Conservation (phyloP, 2,329 filamentous ascomycete genomes). For the Aureobasidium mangrovei region DNA sequence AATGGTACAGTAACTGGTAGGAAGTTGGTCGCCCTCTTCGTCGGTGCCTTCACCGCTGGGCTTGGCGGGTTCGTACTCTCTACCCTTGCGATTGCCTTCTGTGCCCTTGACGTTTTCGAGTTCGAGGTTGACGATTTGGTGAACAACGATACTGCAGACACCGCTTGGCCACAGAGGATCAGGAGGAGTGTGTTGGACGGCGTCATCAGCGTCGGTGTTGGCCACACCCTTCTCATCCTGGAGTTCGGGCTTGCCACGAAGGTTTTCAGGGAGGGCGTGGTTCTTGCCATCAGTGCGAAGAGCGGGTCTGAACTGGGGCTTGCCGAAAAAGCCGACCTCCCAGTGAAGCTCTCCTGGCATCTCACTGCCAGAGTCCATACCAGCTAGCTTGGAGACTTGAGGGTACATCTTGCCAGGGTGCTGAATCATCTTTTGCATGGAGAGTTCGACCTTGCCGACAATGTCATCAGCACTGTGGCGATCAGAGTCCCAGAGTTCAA, state of each 20-base stretch:
- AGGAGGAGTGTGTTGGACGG: conserved; percentile 79
- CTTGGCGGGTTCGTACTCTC: conserved; percentile 82
- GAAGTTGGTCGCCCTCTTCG: conserved; percentile 69
- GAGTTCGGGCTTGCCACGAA: conserved; percentile 65
- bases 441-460: conserved; percentile 87
- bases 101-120: conserved; percentile 86
- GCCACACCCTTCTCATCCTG: conserved; percentile 82
- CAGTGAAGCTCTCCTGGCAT: conserved; percentile 94
- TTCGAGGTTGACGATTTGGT: conserved; percentile 92
- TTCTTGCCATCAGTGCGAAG: conserved; percentile 83
- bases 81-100: conserved; percentile 68
- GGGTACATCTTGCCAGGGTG: conserved; percentile 90
- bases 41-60: conserved; percentile 78
- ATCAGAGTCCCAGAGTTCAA: conserved; percentile 96
- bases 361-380: conserved; percentile 70
- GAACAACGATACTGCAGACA: conserved; percentile 74
- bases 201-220: conserved; percentile 67
- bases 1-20: conserved; percentile 91
- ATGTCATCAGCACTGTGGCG: conserved; percentile 87
- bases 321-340: conserved; percentile 93
- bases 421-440: conserved; percentile 90
- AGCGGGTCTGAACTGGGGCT: conserved; percentile 76
- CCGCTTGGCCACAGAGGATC: conserved; percentile 96
- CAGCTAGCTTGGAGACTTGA: conserved; percentile 72
- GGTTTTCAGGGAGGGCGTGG: conserved; percentile 60